Evolutionary conservation across 192 early-diverging fungal genomes (phyloP), one percentile per base, ranked within the genome.

Genomic region (Haplosporangium gracile): DNA sequence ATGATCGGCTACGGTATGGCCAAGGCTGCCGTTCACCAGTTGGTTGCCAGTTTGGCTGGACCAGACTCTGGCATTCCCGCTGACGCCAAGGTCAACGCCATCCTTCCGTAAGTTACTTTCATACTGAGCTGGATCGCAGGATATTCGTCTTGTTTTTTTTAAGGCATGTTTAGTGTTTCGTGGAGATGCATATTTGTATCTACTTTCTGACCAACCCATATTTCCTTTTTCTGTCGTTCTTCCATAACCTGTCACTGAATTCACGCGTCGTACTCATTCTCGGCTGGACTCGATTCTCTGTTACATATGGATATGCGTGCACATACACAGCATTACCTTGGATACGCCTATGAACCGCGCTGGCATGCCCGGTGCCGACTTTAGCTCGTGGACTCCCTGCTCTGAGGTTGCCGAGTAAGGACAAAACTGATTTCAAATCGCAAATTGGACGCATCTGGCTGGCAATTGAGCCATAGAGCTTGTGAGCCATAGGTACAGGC

Each of bases 281-380:
- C 60, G 60, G 60, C 29, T 65, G 60, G 29, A 26, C 15, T 65
- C 26, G 26, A 15, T 32, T 29, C 57, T 9, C 29, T 32, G 29
- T 39, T 47, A 22, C 22, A 32, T 13, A 10, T 73, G 43, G 71
- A 78, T 15, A 13, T n/a, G 36, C 36, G 36, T 1, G 36, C 36
- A 15, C 49, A 51, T 43, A 55, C 15, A 88, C 80, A 93, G 93
- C 16, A 88, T 93, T 1, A 97, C 94, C 2, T 89, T 99, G 55
- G 98, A 99, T 78, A 99, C 98, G 0, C 95, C 96, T 22, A 94
- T 91, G 88, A 98, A 98, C 92, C 93, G 98, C 73, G 92, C 95
- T 75, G 94, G 89, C 74, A 97, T 97, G 94, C 94, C 96, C 15
- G 82, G 90, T 72, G 96, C 97, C 22, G 97, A 98, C 84, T 91